Evolutionary conservation across 257 asterid species (phyloP), one percentile per base, ranked within the genome.

Genomic region (Verbena officinalis): DNA sequence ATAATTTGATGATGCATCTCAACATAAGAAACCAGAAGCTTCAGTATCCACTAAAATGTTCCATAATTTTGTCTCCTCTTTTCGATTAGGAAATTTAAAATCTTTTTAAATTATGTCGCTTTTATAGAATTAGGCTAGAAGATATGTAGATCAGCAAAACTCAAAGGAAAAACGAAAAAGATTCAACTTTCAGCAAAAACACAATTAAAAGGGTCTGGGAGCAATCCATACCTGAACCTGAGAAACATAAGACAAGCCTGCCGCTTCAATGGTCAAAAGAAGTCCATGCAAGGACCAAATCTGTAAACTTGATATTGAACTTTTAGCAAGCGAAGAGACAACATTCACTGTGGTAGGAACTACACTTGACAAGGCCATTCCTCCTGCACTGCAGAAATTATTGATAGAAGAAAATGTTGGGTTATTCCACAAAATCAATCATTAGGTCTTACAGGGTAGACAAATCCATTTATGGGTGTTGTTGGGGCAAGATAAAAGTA

Each of bases 201-300:
- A 34, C 49, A 42, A 19, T 46, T 33, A 6, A 38, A 34, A 48
- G 45, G 49, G 67, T 51, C 48, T 17, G 34, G 58, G 52, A 65
- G 63, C 64, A 53, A 73, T 65, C 30, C 66, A 72, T 84, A 94
- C 99, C 99, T 94, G 99, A 77, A 90, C 97, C 56, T 94, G 96
- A 77, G 97, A 83, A 57, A 86, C 95, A 73, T 83, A 94, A 67
- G 97, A 83, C 82, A 94, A 78, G 70, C 97, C 99, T 69, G 99
- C 95, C 40, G 99, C 95, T 80, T 94, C 99, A 71, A 94, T 82
- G 58, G 99, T 94, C 89, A 94, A 82, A 77, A 94, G 91, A 79
- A 94, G 97, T 53, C 97, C 97, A 84, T 94, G 97, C 92, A 94
- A 84, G 66, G 96, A 82, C 99, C 99, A 94, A 73, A 87, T 81